Percentiles rank a stretch among this genome's conserved stretches.
phyloP scores from a whole-genome alignment of 2,329 filamentous ascomycete genomes.

The Xylaria hypoxylon region DNA sequence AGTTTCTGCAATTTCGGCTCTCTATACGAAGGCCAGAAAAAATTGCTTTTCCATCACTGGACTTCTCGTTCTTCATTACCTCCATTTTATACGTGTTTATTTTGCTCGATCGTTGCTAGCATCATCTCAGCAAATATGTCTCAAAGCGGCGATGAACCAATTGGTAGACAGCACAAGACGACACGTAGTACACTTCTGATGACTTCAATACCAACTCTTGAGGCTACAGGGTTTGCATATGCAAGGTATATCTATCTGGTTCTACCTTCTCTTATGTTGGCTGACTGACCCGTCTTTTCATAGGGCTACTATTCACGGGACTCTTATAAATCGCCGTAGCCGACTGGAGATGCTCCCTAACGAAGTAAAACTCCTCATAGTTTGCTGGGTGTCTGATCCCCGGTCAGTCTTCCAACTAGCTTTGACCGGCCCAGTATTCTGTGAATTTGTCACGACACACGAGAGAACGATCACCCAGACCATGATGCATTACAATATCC shows the following conservation, averaged over 20 bases:
- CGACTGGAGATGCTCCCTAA: constrained; percentile 19
- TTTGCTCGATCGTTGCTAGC: too few species aligned
- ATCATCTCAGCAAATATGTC: too few species aligned
- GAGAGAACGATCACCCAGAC: not conserved
- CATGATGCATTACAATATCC: not conserved
- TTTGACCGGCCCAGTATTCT: constrained; percentile 19
- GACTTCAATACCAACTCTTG: not conserved
- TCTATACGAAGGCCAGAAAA: not conserved
- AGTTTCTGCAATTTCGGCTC: not conserved
- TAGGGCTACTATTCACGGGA: not conserved
- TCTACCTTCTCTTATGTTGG: not conserved
- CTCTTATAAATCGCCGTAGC: not conserved
- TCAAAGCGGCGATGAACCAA: too few species aligned
- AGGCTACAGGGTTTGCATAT: not conserved
- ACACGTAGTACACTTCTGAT: too few species aligned
- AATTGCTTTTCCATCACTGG: not conserved
- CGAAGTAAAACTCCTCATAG: constrained; percentile 17
- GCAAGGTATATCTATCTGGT: not conserved
- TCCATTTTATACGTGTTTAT: not conserved
- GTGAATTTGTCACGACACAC: not conserved
- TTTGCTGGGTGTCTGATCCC: not conserved
- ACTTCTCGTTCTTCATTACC: not conserved
- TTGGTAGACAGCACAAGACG: too few species aligned
- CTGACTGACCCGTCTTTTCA: not conserved
- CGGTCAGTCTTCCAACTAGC: constrained; percentile 7